phyloP scores from a whole-genome alignment of 2,329 filamentous ascomycete genomes.

The Monilinia fructigena region DNA sequence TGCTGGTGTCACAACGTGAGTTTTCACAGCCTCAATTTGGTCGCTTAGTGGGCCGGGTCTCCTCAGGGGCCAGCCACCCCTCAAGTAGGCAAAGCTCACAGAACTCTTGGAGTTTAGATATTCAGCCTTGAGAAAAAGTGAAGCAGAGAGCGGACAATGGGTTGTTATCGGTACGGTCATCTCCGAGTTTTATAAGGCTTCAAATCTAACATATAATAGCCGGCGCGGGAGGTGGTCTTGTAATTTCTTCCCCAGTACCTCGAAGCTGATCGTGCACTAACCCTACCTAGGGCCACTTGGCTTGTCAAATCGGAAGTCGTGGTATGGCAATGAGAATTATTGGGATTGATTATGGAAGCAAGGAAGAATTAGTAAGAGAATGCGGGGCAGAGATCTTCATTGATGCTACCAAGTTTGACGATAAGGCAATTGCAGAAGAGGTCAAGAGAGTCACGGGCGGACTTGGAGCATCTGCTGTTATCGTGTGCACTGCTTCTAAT shows the following conservation, averaged over 20 bases:
- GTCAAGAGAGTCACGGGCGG: constrained; percentile 57
- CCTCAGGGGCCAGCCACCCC: constrained; percentile 23
- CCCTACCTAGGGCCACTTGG: constrained; percentile 52
- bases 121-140: constrained; percentile 60
- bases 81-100: constrained; percentile 33
- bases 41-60: constrained; percentile 22
- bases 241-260: constrained; percentile 23
- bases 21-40: constrained; percentile 29
- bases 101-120: constrained; percentile 44
- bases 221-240: constrained; percentile 61
- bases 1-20: constrained; percentile 60
- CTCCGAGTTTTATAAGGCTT: constrained; percentile 24
- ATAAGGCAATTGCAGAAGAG: constrained; percentile 52
- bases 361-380: constrained; percentile 55
- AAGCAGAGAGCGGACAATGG: constrained; percentile 47
- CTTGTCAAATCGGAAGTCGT: constrained; percentile 57
- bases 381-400: constrained; percentile 67
- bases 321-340: constrained; percentile 64
- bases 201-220: constrained; percentile 38
- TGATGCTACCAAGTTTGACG: constrained; percentile 54
- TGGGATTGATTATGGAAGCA: constrained; percentile 62
- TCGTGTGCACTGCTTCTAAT: constrained; percentile 55
- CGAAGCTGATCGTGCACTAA: constrained; percentile 10
- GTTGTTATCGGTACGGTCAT: constrained; percentile 37
- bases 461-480: constrained; percentile 57